phyloP scores from a whole-genome alignment of 2,329 filamentous ascomycete species.

The Penicillium sp. region DNA sequence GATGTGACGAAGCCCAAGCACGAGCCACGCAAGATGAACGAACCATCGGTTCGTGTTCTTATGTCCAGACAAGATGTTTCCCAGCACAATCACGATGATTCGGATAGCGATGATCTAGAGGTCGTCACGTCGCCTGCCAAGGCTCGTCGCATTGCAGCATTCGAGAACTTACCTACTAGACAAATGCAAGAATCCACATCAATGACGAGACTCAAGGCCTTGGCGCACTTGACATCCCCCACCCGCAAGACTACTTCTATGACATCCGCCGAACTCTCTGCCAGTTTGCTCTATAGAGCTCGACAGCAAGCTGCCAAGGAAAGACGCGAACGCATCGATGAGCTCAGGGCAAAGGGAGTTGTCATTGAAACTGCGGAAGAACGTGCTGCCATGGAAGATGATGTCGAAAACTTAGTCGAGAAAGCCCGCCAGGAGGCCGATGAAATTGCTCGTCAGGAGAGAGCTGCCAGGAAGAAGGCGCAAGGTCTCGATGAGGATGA shows the following conservation, averaged over 20 bases:
- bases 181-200: constrained; percentile 61
- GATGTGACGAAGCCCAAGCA: constrained; percentile 27
- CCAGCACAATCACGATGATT: constrained; percentile 39
- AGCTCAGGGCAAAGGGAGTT: constrained; percentile 75
- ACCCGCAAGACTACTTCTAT: constrained; percentile 56
- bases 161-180: constrained; percentile 65
- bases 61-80: constrained; percentile 40
- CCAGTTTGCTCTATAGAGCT: constrained; percentile 66
- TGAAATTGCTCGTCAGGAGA: constrained; percentile 74
- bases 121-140: constrained; percentile 53
- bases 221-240: constrained; percentile 69
- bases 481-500: constrained; percentile 57
- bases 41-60: constrained; percentile 39
- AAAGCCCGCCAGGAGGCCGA: constrained; percentile 78
- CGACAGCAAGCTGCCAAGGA: constrained; percentile 76
- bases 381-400: constrained; percentile 73
- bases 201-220: constrained; percentile 66
- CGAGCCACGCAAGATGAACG: constrained; percentile 24
- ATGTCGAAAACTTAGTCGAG: constrained; percentile 84
- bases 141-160: constrained; percentile 55
- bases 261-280: constrained; percentile 67
- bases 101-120: constrained; percentile 59
- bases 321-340: constrained; percentile 71
- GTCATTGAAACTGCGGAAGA: constrained; percentile 83
- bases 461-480: constrained; percentile 64